Percentiles rank a stretch among this genome's conserved stretches.
These are phyloP conservation scores for Phytopythium kandeliae DNA, from an alignment of 352 stramenopile species.

Conservation along the genomic window DNA sequence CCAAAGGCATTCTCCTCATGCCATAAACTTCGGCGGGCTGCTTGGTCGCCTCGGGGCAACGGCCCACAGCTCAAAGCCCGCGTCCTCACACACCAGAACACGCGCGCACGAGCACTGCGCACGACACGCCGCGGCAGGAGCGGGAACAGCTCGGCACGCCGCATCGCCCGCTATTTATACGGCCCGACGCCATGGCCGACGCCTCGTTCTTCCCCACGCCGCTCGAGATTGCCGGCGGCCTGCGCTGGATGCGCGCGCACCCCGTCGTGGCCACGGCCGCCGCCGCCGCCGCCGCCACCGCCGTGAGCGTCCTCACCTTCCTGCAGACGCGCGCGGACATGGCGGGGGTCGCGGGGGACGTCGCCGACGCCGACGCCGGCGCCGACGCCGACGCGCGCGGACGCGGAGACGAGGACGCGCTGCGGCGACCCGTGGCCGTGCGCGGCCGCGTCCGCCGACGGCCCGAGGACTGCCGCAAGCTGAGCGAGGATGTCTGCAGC, in stretches of 20 bases:
- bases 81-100: not conserved
- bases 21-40: no score
- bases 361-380: not conserved
- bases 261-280: constrained; percentile 65
- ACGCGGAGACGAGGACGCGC: constrained; percentile 12
- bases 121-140: no score
- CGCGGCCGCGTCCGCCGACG: not conserved
- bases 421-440: not conserved
- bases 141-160: no score
- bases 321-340: constrained; percentile 35
- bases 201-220: constrained; percentile 79
- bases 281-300: constrained; percentile 51
- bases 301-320: constrained; percentile 66
- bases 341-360: constrained; percentile 10
- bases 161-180: constrained; percentile 3
- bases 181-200: constrained; percentile 34
- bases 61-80: no score
- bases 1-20: no score
- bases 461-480: not conserved
- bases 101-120: no score
- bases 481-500: constrained; percentile 46
- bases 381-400: constrained; percentile 9
- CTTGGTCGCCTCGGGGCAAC: no score
- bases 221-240: constrained; percentile 64
- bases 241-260: constrained; percentile 70